Base-by-base conservation (phyloP, 2,329 filamentous ascomycete species). In the Chalaropsis ovoidea region DNA sequence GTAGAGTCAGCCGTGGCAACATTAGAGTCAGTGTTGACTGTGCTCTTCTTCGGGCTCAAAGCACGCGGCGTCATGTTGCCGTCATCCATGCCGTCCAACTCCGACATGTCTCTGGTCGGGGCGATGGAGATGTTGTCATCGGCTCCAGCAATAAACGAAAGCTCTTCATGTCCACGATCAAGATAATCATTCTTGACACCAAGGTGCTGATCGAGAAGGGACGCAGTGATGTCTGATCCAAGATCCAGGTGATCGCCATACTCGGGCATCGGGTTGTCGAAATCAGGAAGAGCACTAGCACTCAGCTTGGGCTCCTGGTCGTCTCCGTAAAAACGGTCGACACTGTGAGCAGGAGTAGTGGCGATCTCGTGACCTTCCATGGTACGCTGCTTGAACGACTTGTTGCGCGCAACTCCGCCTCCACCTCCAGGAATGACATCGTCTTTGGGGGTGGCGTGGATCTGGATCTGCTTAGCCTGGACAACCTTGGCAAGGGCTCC, bases 181-280 rank as follows among this genome's bases (percentile, higher is more conserved):
- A 71, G 69, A 49, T 69, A 70, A 17, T 73, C 67, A 8, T 75
- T 71, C 1, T 58, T 58, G 2, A 58, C 54, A n/a, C 31, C 54
- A 62, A 88, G 82, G 0, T 86, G 86, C 19, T 88, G 90, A 69
- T 91, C 83, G 49, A 95, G 85, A 62, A 92, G 81, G 0, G 92
- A 96, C 2, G 90, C 90, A 72, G 95, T 95, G 19, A 91, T 95
- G 58, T 84, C 86, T 17, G 90, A 81, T 68, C 95, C 90, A 22
- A 65, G 58, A 45, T 84, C 81, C 11, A 81, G 78, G 1, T 76
- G 70, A 69, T 89, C 87, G 3, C 87, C 90, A 71, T 89, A 85
- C 72, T 92, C 90, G 0, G 88, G 89, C 78, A 92, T 83, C 4
- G 88, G 87, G 70, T 92, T 80, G 66, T 86, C 76, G 43, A 82